These are phyloP conservation scores for Glycine latifolia DNA, from an alignment of 306 rosid species.

Conservation along the genomic window DNA sequence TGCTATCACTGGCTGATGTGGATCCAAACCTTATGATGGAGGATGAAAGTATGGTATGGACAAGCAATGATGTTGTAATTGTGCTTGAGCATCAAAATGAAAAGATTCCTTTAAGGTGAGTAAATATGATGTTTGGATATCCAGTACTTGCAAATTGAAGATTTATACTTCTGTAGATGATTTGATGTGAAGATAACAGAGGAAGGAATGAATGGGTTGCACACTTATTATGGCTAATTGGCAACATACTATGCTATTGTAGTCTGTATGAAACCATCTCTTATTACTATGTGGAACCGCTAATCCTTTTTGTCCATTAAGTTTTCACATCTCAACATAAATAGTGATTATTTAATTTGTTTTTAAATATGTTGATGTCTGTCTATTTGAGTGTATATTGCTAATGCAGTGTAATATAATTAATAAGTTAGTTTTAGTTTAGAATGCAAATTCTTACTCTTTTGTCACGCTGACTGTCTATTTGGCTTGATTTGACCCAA, in stretches of 20 bases:
- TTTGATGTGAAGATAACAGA: conserved; percentile 17
- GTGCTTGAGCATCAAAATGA: conserved; percentile 95
- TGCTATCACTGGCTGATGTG: conserved; percentile 94
- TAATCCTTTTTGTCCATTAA: conserved; percentile 30
- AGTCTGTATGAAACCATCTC: conserved; percentile 39
- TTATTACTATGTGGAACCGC: conserved; percentile 32
- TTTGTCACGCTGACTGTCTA: conserved; percentile 13
- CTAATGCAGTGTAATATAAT: conserved; percentile 20
- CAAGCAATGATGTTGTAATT: conserved; percentile 89
- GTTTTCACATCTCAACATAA: conserved; percentile 29
- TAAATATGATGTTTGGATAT: conserved; percentile 46
- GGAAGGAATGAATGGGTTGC: conserved; percentile 33
- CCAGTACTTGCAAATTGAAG: conserved; percentile 23
- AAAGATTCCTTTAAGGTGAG: conserved; percentile 89
- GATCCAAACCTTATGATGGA: conserved; percentile 95
- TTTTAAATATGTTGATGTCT: not conserved
- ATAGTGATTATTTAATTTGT: not conserved
- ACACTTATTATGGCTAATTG: conserved; percentile 10
- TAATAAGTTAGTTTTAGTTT: conserved; percentile 7
- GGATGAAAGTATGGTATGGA: conserved; percentile 94
- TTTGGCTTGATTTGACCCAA: too few relatives aligned
- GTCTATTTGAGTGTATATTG: conserved; percentile 19
- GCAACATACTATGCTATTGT: conserved; percentile 21
- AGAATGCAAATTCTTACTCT: not conserved
- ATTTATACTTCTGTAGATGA: conserved; percentile 6